Evolutionary conservation across 352 stramenopile genomes (phyloP), one percentile per base, ranked within the genome.

Genomic region (Globisporangium nunn): DNA sequence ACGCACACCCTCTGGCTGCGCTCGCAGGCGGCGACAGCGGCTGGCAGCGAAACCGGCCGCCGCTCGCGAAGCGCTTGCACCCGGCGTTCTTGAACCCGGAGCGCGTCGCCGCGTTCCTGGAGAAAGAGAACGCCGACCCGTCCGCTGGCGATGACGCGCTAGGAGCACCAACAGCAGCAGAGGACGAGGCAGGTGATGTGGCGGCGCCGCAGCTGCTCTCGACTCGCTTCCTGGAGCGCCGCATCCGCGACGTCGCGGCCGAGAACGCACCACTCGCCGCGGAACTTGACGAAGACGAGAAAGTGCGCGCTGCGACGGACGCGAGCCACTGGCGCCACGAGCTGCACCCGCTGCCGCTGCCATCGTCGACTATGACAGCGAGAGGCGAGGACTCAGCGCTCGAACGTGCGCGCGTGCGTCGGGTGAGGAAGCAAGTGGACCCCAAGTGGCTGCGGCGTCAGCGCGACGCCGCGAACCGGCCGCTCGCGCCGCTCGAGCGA

Each of bases 361-460:
- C 6, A 12, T 46, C 23, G 23, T 23, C 23, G 23, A 23, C 51
- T 28, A 8, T 31, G 0, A 37, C 28, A 30, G 28, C 4, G 1
- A 40, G 46, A 52, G 30, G 29, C 40, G 49, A 56, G 58, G 58
- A 61, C 58, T 67, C 66, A 18, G 62, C 62, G 7, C 61, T 90
- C 33, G 63, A 68, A 15, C 72, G 74, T 29, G 77, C 77, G 11
- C 79, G 75, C 12, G 53, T 71, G 54, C 72, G 77, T 43, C 85
- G 82, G 61, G 77, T 90, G 30, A 64, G 56, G 56, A 90, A 90
- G 54, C 80, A 90, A 50, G 65, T 90, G 10, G 67, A 87, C 57
- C 54, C 77, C 33, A 72, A 72, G 60, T 90, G 80, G 80, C 56
- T 88, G 31, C 64, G 81, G 37, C 59, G 60, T 31, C 75, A 78